Base-by-base conservation (phyloP, 1,284 basidiomycete genomes). In the Microbotryomycetes sp. region DNA sequence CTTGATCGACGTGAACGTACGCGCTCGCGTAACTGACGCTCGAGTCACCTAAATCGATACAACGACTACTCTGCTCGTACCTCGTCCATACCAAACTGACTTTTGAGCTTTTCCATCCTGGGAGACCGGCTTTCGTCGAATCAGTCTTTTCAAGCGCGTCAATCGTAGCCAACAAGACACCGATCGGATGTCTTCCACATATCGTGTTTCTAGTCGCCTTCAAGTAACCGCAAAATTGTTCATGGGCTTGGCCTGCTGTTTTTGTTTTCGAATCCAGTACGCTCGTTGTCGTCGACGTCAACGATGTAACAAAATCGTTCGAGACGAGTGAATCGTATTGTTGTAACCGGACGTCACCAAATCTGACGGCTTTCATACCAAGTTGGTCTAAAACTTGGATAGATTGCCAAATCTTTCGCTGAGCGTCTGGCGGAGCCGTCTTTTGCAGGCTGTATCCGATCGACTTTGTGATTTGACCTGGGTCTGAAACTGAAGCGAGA, bases 21-120 rank as follows among this genome's bases (percentile, higher is more conserved):
- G 87, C 94, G 72, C 90, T 91, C 3, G 92, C 93, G 75, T 98
- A 98, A 74, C 90, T 94, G 35, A 98, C 94, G 72, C 91, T 94
- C 52, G 87, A 90, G 75, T 93, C 91, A 46, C 79, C 77, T 50
- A 87, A 82, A 61, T 79, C 63, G 72, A 89, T 92, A 41, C 35
- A 41, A 64, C 81, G 77, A 72, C 85, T 89, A 73, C 92, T 97
- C 77, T 97, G 94, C 74, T 90, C 90, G 74, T 97, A 97, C 66
- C 86, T 79, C 30, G 92, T 88, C 85, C 90, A 96, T 63, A 83
- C 82, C 54, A 88, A 73, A 49, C 74, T 78, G 3, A 80, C 73
- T 6, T 75, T 74, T 23, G 74, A 76, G 30, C 61, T 48, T 47
- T 26, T 28, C 53, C 46, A 54, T 45, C 29, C 41, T 56, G 29